Conservation (phyloP, 257 asterid species). For the Nicotiana knightiana region DNA sequence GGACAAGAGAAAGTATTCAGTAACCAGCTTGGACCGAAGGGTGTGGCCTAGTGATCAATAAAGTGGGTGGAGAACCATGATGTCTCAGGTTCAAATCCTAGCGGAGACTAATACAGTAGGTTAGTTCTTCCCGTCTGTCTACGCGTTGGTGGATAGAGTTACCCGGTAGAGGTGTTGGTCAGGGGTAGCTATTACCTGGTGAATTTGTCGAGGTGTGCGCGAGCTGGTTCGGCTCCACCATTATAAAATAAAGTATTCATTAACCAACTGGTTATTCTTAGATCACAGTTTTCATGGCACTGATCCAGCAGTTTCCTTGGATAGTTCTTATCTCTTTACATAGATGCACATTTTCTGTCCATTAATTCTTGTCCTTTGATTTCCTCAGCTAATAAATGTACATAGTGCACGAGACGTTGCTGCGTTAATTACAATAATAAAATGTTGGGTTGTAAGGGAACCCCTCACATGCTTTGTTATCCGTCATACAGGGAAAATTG, state of each 20-base stretch:
- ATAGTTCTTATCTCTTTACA: background rate
- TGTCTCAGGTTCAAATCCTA: no score
- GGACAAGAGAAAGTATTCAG: background rate
- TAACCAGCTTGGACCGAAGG: no score
- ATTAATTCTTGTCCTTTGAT: background rate
- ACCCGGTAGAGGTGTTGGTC: no score
- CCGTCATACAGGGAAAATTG: slow-evolving; percentile 33
- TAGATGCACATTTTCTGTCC: background rate
- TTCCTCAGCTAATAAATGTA: background rate
- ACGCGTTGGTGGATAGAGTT: no score
- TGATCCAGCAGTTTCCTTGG: slow-evolving; percentile 1
- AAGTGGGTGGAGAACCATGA: no score
- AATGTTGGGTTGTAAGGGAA: slow-evolving; percentile 24
- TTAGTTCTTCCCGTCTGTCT: no score
- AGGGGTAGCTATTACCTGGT: no score
- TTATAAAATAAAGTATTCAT: background rate
- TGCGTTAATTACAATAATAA: slow-evolving; percentile 13
- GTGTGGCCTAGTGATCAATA: no score
- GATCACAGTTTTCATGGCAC: slow-evolving; percentile 2
- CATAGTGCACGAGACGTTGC: slow-evolving; percentile 14
- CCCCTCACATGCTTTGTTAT: slow-evolving; percentile 33
- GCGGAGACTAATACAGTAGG: no score
- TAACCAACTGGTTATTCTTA: background rate
- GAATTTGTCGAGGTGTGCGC: no score
- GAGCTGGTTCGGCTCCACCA: no score